These are phyloP conservation scores for Eucalyptus albens DNA, from an alignment of 345 rosid genomes.

Conservation along the genomic window DNA sequence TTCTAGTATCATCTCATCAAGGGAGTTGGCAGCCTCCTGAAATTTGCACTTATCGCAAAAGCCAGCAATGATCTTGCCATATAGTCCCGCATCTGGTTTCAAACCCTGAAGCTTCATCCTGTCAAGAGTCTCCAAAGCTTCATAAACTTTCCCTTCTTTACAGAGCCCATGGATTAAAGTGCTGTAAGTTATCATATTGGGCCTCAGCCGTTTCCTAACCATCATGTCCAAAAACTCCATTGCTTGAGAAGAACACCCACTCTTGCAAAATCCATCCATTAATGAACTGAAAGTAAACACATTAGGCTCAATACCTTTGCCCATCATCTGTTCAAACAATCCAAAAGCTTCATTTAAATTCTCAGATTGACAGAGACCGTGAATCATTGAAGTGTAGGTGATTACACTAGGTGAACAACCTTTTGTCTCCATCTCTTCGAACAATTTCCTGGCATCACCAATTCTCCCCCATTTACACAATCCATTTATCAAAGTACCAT, in stretches of 20 bases:
- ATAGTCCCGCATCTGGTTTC: constrained; percentile 77
- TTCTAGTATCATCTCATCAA: constrained; percentile 77
- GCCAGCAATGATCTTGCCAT: constrained; percentile 60
- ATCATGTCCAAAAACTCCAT: constrained; percentile 49
- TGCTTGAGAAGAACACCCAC: constrained; percentile 43
- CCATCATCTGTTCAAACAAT: constrained; percentile 63
- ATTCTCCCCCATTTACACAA: constrained; percentile 56
- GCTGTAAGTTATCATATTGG: constrained; percentile 63
- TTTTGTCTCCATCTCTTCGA: constrained; percentile 62
- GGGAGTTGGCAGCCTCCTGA: constrained; percentile 75
- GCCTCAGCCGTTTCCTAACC: constrained; percentile 40
- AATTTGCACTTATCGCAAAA: constrained; percentile 45
- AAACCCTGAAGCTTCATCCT: constrained; percentile 84
- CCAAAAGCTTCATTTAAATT: constrained; percentile 45
- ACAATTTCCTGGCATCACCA: constrained; percentile 55
- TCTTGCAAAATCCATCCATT: constrained; percentile 85
- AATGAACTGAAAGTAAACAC: constrained; percentile 75
- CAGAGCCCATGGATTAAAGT: constrained; percentile 66
- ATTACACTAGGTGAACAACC: constrained; percentile 73
- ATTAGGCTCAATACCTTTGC: constrained; percentile 65
- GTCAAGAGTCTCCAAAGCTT: constrained; percentile 70
- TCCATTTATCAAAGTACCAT: constrained; percentile 85
- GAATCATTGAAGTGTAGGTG: constrained; percentile 66
- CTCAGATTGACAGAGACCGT: constrained; percentile 58
- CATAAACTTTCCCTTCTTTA: constrained; percentile 51